Conservation (phyloP, 1,284 basidiomycete genomes). For the Leccinum laetum region DNA sequence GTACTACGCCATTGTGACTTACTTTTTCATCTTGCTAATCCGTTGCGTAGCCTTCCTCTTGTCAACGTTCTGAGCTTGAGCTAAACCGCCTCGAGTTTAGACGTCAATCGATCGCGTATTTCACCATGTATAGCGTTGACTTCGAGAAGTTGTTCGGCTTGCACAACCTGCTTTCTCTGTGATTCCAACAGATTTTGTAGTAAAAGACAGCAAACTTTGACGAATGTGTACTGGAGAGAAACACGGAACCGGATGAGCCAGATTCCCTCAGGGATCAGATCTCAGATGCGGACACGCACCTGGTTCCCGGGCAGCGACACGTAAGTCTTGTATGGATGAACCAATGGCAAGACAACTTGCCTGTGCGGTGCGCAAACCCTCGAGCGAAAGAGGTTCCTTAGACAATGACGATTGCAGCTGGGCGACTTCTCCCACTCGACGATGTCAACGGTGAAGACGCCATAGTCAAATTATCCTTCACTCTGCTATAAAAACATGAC, state of each 20-base stretch:
- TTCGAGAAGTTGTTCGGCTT: constrained; percentile 32
- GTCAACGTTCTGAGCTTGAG: constrained; percentile 46
- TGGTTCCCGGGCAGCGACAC: constrained; percentile 34
- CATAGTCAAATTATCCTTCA: too few species aligned
- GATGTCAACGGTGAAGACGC: too few species aligned
- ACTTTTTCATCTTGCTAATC: constrained; percentile 92
- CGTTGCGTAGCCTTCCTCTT: constrained; percentile 80
- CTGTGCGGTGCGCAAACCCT: too few species aligned
- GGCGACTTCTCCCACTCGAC: too few species aligned
- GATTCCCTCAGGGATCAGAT: constrained; percentile 6
- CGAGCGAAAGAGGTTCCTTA: too few species aligned
- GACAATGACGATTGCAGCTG: too few species aligned
- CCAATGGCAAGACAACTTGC: too few species aligned
- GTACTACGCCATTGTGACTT: constrained; percentile 26
- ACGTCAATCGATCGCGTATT: constrained; percentile 27
- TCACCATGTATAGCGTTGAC: constrained; percentile 24
- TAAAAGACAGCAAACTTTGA: constrained; percentile 33
- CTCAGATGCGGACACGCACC: constrained; percentile 24
- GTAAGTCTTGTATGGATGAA: background rate
- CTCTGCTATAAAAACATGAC: too few species aligned
- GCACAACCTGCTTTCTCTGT: constrained; percentile 27
- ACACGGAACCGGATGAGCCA: background rate
- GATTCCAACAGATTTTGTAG: constrained; percentile 32
- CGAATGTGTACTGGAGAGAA: constrained; percentile 27
- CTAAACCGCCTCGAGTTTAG: constrained; percentile 26